Evolutionary conservation across 352 stramenopile genomes (phyloP), one percentile per base, ranked within the genome.

Genomic region (Pythium vanterpoolii): DNA sequence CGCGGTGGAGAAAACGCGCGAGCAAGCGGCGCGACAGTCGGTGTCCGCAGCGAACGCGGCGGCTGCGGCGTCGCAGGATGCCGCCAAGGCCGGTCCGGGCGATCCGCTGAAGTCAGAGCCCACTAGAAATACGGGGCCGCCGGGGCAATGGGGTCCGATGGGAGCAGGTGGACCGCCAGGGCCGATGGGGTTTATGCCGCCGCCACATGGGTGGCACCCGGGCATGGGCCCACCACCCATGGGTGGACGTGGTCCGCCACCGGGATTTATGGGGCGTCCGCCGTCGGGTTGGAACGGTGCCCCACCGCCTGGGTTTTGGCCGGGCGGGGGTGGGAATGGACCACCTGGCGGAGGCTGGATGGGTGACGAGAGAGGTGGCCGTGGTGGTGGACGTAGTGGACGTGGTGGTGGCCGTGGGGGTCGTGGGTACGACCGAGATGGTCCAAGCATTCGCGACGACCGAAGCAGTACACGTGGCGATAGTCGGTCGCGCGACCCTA

Each of bases 1-100:
- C 21, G 83, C 83, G 2, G 58, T 91, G 31, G 79, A 95, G 56
- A 90, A 87, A 57, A 73, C 78, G 18, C 71, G 82, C n/a, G 82
- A 95, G 45, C 83, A 95, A 34, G 86, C 84, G 2, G 86, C 83
- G n/a, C 77, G 83, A 24, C 77, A 91, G 39, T 74, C 77, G 0
- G 78, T 92, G n/a, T 78, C 69, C 42, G 76, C 74, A 0, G 78
- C 83, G 0, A 84, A 63, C 42, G 48, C 63, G 0, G 48, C 59
- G 2, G 51, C 51, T 11, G 63, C 51, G 13, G 63, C 57, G 0
- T 56, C 56, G 14, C 56, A 64, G 31, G 56, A 64, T 45, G 56
- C 56, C 4, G 36, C 38, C 18, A 57, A 46, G 47, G 42, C 40
- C 13, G 24, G 14, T 9, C 16, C 27, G 14, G n/a, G 27, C 4